These are phyloP conservation scores for Westerdykella aurantiaca DNA, from an alignment of 2,329 filamentous ascomycete species.

Conservation along the genomic window DNA sequence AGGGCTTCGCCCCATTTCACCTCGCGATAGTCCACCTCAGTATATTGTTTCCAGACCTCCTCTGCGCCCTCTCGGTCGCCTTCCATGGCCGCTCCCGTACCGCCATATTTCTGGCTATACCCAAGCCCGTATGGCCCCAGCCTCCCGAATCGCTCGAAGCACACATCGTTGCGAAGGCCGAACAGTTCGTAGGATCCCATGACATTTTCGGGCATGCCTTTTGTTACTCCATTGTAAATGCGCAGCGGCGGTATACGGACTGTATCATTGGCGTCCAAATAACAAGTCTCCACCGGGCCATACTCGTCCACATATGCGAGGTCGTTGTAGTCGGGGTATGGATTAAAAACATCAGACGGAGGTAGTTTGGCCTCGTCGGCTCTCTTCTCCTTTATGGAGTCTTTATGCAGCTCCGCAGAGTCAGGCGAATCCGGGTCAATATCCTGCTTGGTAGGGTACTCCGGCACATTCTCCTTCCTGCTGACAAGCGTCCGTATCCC, in stretches of 20 bases:
- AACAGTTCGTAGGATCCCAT: slow-evolving; percentile 83
- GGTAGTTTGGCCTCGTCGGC: slow-evolving; percentile 21
- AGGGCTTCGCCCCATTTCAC: slow-evolving; percentile 78
- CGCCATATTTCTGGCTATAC: slow-evolving; percentile 72
- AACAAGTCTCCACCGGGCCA: slow-evolving; percentile 67
- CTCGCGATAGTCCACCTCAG: slow-evolving; percentile 69
- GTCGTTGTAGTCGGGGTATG: slow-evolving; percentile 62
- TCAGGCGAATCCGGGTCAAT: slow-evolving; percentile 35
- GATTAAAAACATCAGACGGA: slow-evolving; percentile 50
- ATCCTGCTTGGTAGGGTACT: slow-evolving; percentile 68
- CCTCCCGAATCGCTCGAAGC: slow-evolving; percentile 86
- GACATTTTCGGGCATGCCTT: slow-evolving; percentile 76
- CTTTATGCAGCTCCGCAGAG: slow-evolving; percentile 14
- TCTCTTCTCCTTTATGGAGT: slow-evolving; percentile 27
- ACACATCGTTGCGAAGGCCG: slow-evolving; percentile 74
- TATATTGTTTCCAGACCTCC: slow-evolving; percentile 64
- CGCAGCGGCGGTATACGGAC: slow-evolving; percentile 64
- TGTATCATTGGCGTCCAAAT: slow-evolving; percentile 62
- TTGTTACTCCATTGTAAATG: slow-evolving; percentile 70
- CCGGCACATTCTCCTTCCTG: slow-evolving; percentile 62
- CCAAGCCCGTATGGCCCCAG: slow-evolving; percentile 86
- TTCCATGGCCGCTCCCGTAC: slow-evolving; percentile 77
- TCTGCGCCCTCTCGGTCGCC: slow-evolving; percentile 79
- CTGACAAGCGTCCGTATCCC: slow-evolving; percentile 69
- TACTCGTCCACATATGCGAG: slow-evolving; percentile 52